A percentile compares a stretch with the other conserved stretches of the same genome.
Conservation (phyloP, 2,329 filamentous ascomycete genomes). For the Fragosphaeria purpurea region DNA sequence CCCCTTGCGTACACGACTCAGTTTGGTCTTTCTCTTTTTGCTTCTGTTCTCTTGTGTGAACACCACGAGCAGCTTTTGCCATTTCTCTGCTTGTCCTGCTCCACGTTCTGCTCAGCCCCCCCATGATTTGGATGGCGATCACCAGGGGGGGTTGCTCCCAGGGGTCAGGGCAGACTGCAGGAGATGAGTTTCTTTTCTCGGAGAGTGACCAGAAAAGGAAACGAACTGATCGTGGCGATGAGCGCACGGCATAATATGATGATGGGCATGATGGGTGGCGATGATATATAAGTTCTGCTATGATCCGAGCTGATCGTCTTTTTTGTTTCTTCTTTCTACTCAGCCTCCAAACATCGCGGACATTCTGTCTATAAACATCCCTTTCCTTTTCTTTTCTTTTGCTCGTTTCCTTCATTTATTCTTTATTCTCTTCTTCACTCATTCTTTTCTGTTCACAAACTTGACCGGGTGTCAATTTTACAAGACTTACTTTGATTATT, state of each 20-base stretch:
- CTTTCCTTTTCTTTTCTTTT: neutral
- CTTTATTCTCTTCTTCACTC: neutral
- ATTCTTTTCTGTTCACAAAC: neutral
- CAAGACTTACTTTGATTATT: neutral
- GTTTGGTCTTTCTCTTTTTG: neutral
- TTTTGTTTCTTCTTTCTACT: neutral
- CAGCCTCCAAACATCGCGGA: neutral
- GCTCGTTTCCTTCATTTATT: neutral
- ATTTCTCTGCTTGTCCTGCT: neutral
- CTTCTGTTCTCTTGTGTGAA: neutral
- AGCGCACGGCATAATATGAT: neutral
- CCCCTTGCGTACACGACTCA: neutral
- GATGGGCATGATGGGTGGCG: neutral
- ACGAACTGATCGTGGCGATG: slow-evolving; percentile 3
- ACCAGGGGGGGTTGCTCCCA: neutral
- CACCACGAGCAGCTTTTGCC: neutral
- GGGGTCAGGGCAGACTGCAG: neutral
- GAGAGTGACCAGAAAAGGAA: neutral
- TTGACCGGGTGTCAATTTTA: neutral
- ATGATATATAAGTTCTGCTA: slow-evolving; percentile 4
- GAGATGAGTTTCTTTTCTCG: neutral
- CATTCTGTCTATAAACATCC: neutral
- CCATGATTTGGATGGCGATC: slow-evolving; percentile 4
- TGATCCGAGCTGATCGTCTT: neutral
- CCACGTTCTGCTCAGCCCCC: slow-evolving; percentile 1